Conservation (phyloP, 2,329 filamentous ascomycete species). For the Alternaria angustiovoidea region DNA sequence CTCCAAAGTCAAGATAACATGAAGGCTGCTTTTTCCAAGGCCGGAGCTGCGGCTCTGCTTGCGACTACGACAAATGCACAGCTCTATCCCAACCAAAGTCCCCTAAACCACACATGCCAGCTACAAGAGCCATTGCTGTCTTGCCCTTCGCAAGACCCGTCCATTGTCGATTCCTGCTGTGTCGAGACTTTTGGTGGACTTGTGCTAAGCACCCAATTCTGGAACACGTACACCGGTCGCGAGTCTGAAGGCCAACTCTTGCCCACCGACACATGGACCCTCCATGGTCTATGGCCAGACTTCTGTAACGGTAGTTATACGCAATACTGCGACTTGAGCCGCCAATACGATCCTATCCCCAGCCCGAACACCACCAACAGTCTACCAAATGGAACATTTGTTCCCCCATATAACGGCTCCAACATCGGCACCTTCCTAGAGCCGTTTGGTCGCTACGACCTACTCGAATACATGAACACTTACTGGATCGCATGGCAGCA, state of each 20-base stretch:
- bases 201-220: constrained; percentile 69
- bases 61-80: constrained; percentile 42
- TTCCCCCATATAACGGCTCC: constrained; percentile 66
- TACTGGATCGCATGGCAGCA: constrained; percentile 68
- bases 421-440: constrained; percentile 67
- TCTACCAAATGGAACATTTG: constrained; percentile 59
- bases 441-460: constrained; percentile 65
- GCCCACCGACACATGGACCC: constrained; percentile 64
- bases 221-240: constrained; percentile 69
- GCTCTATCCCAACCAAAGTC: constrained; percentile 58
- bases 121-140: constrained; percentile 50
- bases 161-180: constrained; percentile 67
- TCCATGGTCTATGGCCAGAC: constrained; percentile 60
- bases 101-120: constrained; percentile 65
- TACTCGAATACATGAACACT: constrained; percentile 71
- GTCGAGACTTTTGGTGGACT: constrained; percentile 71
- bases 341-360: constrained; percentile 70
- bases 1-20: constrained; percentile 23
- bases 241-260: constrained; percentile 66
- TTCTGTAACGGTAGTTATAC: constrained; percentile 67
- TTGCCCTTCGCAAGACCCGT: constrained; percentile 42
- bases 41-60: constrained; percentile 30
- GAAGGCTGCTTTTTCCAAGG: constrained; percentile 25
- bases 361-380: constrained; percentile 71
- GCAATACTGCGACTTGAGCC: constrained; percentile 71